Evolutionary conservation across 2,329 filamentous ascomycete genomes (phyloP).

Genomic region (Claviceps sp.): DNA sequence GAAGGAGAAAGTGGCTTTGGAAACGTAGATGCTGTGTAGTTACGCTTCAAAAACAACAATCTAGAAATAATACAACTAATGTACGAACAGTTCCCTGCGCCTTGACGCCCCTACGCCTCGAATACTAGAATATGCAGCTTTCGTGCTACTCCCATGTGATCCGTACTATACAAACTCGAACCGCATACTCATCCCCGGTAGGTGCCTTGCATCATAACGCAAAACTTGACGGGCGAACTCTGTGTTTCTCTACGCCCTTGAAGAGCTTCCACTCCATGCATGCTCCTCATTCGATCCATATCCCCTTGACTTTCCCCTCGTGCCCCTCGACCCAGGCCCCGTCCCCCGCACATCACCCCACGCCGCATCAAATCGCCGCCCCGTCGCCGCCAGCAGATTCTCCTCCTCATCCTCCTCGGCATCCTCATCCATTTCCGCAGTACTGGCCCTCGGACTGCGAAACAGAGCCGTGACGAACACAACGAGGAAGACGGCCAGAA

Average conservation of each 20-base stretch:
- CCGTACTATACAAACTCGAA: too few species aligned
- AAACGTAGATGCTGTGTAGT: constrained; percentile 12
- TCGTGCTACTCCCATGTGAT: too few species aligned
- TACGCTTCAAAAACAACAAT: not conserved
- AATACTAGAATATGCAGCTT: too few species aligned
- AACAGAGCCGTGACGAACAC: constrained; percentile 70
- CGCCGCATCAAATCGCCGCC: constrained; percentile 67
- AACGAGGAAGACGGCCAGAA: constrained; percentile 70
- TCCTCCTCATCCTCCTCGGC: constrained; percentile 90
- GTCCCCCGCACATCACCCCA: constrained; percentile 78
- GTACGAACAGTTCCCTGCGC: too few species aligned
- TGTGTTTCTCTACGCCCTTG: not conserved
- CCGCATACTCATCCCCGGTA: too few species aligned
- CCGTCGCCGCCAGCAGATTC: constrained; percentile 71
- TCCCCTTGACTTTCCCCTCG: constrained; percentile 30
- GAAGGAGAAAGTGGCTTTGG: constrained; percentile 20
- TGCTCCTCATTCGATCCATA: constrained; percentile 8
- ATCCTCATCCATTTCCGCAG: constrained; percentile 73
- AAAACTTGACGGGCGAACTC: too few species aligned
- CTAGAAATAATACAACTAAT: not conserved
- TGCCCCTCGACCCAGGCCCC: constrained; percentile 81
- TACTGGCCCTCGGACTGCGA: constrained; percentile 63
- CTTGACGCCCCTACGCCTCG: too few species aligned
- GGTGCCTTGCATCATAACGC: too few species aligned
- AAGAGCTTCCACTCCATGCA: constrained; percentile 4